Conservation (phyloP, 148 eudicot genomes). For the Silene latifolia region DNA sequence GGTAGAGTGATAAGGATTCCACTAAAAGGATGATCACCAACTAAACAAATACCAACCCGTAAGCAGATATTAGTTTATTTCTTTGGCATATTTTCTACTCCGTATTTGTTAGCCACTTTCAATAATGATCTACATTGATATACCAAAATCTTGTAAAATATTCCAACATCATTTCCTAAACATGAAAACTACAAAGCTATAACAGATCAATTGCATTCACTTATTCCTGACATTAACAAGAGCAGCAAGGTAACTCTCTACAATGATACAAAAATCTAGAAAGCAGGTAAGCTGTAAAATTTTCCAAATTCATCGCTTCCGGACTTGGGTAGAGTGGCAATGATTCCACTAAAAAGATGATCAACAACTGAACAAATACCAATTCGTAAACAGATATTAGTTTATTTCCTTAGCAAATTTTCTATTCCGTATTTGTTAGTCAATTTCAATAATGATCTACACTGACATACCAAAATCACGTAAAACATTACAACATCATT, state of each 20-base stretch:
- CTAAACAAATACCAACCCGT: slow-evolving; percentile 33
- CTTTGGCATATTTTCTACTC: not conserved
- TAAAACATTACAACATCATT: not conserved
- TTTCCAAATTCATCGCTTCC: slow-evolving; percentile 98
- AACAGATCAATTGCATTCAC: too few species aligned
- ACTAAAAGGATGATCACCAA: slow-evolving; percentile 82
- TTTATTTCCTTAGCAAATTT: not conserved
- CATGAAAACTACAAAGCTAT: not conserved
- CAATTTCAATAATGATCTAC: too few species aligned
- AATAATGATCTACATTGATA: too few species aligned
- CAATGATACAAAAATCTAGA: too few species aligned
- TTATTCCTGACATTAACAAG: too few species aligned
- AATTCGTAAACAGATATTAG: not conserved
- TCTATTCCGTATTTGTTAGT: not conserved
- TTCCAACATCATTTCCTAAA: not conserved
- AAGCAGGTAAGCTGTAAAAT: slow-evolving; percentile 90
- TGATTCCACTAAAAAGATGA: slow-evolving; percentile 76
- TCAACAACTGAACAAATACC: slow-evolving; percentile 59
- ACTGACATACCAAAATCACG: too few species aligned
- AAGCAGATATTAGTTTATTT: not conserved
- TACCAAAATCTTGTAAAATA: too few species aligned
- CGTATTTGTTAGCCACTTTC: not conserved
- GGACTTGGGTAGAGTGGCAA: slow-evolving; percentile 74
- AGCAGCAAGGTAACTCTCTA: too few species aligned
- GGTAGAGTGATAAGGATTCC: slow-evolving; percentile 73